A percentile compares a stretch with the other conserved stretches of the same genome.
Conservation (phyloP, 129 eudicot species). For the Lactuca sativa region DNA sequence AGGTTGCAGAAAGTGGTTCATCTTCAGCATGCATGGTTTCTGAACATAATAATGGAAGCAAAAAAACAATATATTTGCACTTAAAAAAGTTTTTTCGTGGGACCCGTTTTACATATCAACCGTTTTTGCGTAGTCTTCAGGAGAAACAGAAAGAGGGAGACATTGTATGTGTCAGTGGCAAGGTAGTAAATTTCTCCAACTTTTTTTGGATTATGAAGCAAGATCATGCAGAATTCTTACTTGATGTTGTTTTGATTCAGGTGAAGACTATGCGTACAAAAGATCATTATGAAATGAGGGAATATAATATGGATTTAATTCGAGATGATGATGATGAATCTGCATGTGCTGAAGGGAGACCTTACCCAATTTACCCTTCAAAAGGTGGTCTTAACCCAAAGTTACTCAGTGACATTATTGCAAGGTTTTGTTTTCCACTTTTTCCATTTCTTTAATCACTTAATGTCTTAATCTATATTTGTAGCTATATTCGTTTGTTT, state of each 20-base stretch:
- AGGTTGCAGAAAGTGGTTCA: slow-evolving; percentile 52
- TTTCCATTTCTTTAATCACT: slow-evolving; percentile 15
- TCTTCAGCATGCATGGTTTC: slow-evolving; percentile 40
- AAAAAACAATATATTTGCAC: slow-evolving; percentile 66
- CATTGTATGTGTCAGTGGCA: slow-evolving; percentile 88
- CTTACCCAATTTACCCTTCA: slow-evolving; percentile 88
- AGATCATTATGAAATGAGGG: slow-evolving; percentile 92
- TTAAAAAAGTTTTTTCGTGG: slow-evolving; percentile 91
- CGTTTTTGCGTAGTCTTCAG: slow-evolving; percentile 63
- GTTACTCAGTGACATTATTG: slow-evolving; percentile 56
- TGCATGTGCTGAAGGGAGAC: slow-evolving; percentile 62
- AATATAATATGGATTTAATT: slow-evolving; percentile 69
- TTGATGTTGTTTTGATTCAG: slow-evolving; percentile 39
- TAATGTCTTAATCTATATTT: neutral
- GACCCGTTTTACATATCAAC: slow-evolving; percentile 65
- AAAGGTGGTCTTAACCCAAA: slow-evolving; percentile 81
- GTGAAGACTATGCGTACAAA: slow-evolving; percentile 62
- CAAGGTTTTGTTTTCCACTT: slow-evolving; percentile 58
- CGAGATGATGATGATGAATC: slow-evolving; percentile 54
- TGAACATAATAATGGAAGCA: slow-evolving; percentile 42
- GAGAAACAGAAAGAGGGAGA: slow-evolving; percentile 81
- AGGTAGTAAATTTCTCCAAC: slow-evolving; percentile 42
- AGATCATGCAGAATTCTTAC: slow-evolving; percentile 7
- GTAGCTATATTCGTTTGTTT: slow-evolving; percentile 19
- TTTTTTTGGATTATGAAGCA: neutral